Conservation (phyloP, 2,329 filamentous ascomycete genomes). For the Exserohilum turcica region DNA sequence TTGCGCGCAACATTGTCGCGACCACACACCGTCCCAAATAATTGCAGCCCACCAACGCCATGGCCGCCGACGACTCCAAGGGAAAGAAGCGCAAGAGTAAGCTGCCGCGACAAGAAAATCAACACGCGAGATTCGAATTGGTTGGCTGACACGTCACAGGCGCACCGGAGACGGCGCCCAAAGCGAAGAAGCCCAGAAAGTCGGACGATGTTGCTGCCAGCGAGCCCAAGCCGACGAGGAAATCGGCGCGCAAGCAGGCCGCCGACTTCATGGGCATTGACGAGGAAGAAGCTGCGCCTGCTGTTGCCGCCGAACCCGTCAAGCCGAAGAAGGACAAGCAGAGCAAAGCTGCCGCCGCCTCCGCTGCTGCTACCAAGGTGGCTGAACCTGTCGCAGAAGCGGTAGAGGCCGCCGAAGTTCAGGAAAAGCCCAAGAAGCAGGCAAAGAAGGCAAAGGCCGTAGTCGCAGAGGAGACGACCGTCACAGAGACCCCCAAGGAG, state of each 20-base stretch:
- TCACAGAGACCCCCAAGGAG: constrained; percentile 14
- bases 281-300: constrained; percentile 24
- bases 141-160: constrained; percentile 30
- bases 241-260: constrained; percentile 44
- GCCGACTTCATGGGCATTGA: constrained; percentile 43
- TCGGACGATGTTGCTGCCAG: constrained; percentile 34
- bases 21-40: constrained; percentile 15
- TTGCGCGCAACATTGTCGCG: constrained; percentile 25
- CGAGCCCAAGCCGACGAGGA: constrained; percentile 29
- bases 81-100: constrained; percentile 62
- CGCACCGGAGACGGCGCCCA: constrained; percentile 41
- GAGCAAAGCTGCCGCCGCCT: constrained; percentile 31
- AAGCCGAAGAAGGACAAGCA: constrained; percentile 48
- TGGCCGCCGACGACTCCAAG: constrained; percentile 59
- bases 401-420: constrained; percentile 8
- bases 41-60: constrained; percentile 34
- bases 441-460: constrained; percentile 24
- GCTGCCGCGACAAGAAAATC: neutral
- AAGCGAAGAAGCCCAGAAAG: constrained; percentile 49
- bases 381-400: constrained; percentile 8
- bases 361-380: constrained; percentile 11
- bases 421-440: constrained; percentile 23
- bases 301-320: constrained; percentile 14
- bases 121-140: constrained; percentile 2
- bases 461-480: constrained; percentile 11